Evolutionary conservation across 2,329 filamentous ascomycete species (phyloP), one percentile per base, ranked within the genome.

Genomic region (Hypocreales sp.): DNA sequence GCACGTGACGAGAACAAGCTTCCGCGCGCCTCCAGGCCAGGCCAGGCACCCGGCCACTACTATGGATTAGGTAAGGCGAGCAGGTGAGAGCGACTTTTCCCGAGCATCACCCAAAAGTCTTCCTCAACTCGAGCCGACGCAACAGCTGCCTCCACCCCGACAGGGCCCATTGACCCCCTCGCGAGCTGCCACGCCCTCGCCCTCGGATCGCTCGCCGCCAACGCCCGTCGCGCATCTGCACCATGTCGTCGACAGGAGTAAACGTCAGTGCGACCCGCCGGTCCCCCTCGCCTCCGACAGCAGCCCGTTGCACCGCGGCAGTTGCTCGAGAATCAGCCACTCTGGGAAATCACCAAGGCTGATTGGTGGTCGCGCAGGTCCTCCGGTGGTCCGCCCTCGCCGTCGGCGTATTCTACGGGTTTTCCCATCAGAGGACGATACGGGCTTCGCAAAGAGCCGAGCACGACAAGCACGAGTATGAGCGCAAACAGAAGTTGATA

Each of bases 361-460:
- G n/a, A n/a, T n/a, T n/a, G n/a, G n/a, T n/a, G n/a, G n/a, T n/a
- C 37, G 33, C 45, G 28, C 57, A 98, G 90, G 87, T 98, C 58
- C 72, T 95, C 58, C 86, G 90, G 61, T 98, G 87, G 71, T 87
- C 84, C 51, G 86, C 86, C 53, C 80, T 98, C 42, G 80, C 76
- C 50, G 67, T 83, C 48, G 90, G 90, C 54, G 64, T 95, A 53
- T 77, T 93, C 62, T 98, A 98, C 66, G 90, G 90, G 56, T 74
- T 93, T 65, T 81, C 77, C 59, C 87, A 93, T 66, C 90, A 98
- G 65, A 67, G 78, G 50, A 70, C 72, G 36, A 78, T 98, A 56
- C 76, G 62, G 42, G 58, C 79, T 31, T 58, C 69, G 46, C 73
- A 84, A 49, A 79, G 75, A 60, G 59, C 68, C 35, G 65, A 74